Base-by-base conservation (phyloP, 805 yeast species). In the Metschnikowia kofuensis region DNA sequence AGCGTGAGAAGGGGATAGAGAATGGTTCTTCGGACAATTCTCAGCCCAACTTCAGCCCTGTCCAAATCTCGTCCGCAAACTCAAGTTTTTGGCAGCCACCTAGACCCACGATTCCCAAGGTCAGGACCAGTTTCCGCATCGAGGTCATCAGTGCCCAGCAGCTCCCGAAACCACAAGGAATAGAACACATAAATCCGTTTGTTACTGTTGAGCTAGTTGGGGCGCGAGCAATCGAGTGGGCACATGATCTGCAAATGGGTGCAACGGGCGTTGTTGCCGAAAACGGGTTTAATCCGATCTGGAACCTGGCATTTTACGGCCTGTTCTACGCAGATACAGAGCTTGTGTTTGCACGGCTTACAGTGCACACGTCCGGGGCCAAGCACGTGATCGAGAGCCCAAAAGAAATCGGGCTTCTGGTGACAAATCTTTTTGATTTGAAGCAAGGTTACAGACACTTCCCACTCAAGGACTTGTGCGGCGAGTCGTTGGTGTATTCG, bases 221-320 rank as follows among this genome's bases (percentile, higher is more conserved):
- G 7, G 69, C 74, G 1, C 35, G 45, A 1, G 50, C 57, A 1
- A 43, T 71, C 4, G 52, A 56, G 3, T 69, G 69, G 63, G 63
- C 50, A 41, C 47, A 37, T 6, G 30, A 35, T 6, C 48, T 51
- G n/a, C 26, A 15, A 21, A 32, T 14, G 0, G 48, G 51, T 4
- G 46, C 51, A 12, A 58, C 64, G 2, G 39, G 47, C 4, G 57
- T 62, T 4, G 77, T 85, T 1, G 61, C 64, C 7, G 82, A 80
- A 43, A 90, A 91, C 66, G 97, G 97, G 0, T 89, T 88, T 67
- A 89, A 87, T 60, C 97, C 97, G 0, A 66, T 77, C 7, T 92
- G 97, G 97, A 80, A 84, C 52, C 75, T 77, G 43, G 63, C 61
- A 5, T 76, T 83, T 51, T 53, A 62, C n/a, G 75, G 84, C 4